Conservation (phyloP, 2,329 filamentous ascomycete genomes). For the Trichoderma simmonsii region DNA sequence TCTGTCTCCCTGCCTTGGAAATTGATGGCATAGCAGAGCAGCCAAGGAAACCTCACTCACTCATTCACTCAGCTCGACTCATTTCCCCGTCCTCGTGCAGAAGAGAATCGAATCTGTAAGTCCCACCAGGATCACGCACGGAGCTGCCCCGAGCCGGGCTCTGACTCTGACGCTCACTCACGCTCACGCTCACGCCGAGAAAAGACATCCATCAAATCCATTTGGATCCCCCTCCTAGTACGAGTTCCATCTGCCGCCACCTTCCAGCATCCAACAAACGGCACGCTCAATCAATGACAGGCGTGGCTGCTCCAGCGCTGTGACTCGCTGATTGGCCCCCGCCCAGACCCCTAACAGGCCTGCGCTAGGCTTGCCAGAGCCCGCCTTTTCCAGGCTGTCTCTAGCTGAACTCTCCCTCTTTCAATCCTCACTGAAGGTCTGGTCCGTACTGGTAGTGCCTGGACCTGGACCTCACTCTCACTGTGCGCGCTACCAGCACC, state of each 20-base stretch:
- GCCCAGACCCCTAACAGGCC: slow-evolving; percentile 27
- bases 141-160: slow-evolving; percentile 5
- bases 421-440: slow-evolving; percentile 23
- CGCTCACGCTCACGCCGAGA: neutral
- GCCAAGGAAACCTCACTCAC: neutral
- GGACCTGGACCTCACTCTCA: neutral
- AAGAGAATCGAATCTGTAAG: neutral
- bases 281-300: slow-evolving; percentile 20
- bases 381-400: slow-evolving; percentile 27
- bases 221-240: neutral
- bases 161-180: slow-evolving; percentile 4
- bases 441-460: neutral
- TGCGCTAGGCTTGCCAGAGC: slow-evolving; percentile 29
- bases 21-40: neutral
- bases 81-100: neutral
- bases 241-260: slow-evolving; percentile 3
- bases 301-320: slow-evolving; percentile 28
- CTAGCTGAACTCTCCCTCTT: slow-evolving; percentile 29
- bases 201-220: neutral
- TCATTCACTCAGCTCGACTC: neutral
- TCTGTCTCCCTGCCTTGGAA: neutral
- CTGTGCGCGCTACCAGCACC: neutral
- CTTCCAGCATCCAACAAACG: neutral
- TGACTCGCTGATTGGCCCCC: slow-evolving; percentile 33
- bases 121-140: neutral